Conservation (phyloP, 2,329 filamentous ascomycete genomes). For the Nemania abortiva region DNA sequence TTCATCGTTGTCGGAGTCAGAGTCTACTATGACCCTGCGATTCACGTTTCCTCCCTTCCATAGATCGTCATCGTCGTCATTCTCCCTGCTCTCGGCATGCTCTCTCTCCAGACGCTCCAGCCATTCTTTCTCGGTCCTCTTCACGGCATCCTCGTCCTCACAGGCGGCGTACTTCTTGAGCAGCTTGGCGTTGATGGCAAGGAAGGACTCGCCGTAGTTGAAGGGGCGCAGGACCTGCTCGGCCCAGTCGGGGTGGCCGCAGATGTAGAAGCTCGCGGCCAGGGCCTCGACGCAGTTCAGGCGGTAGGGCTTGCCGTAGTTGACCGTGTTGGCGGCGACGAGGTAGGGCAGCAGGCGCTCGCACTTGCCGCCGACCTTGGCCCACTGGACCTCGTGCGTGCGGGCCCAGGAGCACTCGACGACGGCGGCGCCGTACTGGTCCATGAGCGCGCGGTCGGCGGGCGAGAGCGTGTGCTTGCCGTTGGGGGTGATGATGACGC, state of each 20-base stretch:
- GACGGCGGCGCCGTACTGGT: slow-evolving; percentile 91
- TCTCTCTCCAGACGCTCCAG: slow-evolving; percentile 90
- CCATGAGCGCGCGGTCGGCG: slow-evolving; percentile 83
- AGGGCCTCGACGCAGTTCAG: slow-evolving; percentile 96
- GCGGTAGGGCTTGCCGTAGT: slow-evolving; percentile 95
- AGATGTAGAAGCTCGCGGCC: slow-evolving; percentile 92
- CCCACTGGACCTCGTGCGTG: slow-evolving; percentile 90
- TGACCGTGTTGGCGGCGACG: slow-evolving; percentile 95
- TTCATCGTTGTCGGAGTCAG: slow-evolving; percentile 56
- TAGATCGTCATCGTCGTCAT: slow-evolving; percentile 76
- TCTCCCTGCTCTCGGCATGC: slow-evolving; percentile 82
- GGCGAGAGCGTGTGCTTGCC: slow-evolving; percentile 87
- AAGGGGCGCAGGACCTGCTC: slow-evolving; percentile 85
- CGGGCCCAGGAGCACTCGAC: slow-evolving; percentile 98
- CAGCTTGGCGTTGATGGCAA: slow-evolving; percentile 88
- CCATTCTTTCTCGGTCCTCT: slow-evolving; percentile 88
- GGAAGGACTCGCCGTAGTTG: slow-evolving; percentile 86
- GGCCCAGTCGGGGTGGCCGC: slow-evolving; percentile 91
- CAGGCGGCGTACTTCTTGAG: slow-evolving; percentile 89
- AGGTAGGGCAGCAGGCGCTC: slow-evolving; percentile 93
- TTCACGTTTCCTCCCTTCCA: slow-evolving; percentile 96
- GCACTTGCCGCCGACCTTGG: slow-evolving; percentile 91
- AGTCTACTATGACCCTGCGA: slow-evolving; percentile 65
- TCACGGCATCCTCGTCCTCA: slow-evolving; percentile 82
- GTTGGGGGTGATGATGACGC: slow-evolving; percentile 95